A percentile compares a stretch with the other conserved stretches of the same genome.
phyloP scores from a whole-genome alignment of 805 yeast species.

The Hyphopichia homilentoma region DNA sequence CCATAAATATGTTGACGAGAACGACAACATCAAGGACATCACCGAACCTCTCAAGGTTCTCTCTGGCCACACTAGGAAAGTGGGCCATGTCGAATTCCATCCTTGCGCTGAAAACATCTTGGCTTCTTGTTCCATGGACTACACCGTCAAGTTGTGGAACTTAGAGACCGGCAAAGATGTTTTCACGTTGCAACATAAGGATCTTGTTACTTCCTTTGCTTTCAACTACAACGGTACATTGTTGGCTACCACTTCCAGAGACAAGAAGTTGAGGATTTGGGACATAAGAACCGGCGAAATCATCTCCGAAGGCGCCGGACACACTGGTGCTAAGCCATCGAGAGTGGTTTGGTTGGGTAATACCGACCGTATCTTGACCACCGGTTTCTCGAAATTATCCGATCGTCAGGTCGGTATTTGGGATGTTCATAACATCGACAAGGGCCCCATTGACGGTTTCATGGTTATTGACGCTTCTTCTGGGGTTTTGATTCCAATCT shows the following conservation, averaged over 20 bases:
- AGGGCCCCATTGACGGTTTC: constrained; percentile 90
- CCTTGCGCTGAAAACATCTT: constrained; percentile 85
- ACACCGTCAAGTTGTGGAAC: constrained; percentile 90
- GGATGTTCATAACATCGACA: constrained; percentile 70
- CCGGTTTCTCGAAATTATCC: constrained; percentile 89
- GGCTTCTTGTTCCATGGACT: constrained; percentile 89
- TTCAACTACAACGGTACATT: constrained; percentile 88
- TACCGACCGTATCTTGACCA: constrained; percentile 78
- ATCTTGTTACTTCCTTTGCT: constrained; percentile 87
- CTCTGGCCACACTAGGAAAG: constrained; percentile 88
- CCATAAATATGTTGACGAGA: constrained; percentile 49
- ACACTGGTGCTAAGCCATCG: constrained; percentile 86
- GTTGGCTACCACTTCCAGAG: constrained; percentile 87
- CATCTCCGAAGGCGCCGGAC: constrained; percentile 83
- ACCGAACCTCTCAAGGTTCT: constrained; percentile 62
- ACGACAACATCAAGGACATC: constrained; percentile 63
- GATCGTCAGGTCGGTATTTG: constrained; percentile 96
- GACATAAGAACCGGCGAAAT: constrained; percentile 74
- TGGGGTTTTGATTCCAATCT: constrained; percentile 91
- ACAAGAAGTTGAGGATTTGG: constrained; percentile 88
- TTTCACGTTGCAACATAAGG: constrained; percentile 78
- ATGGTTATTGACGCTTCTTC: constrained; percentile 83
- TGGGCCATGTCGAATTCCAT: constrained; percentile 86
- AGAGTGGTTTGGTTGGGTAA: constrained; percentile 91
- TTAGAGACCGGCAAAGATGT: constrained; percentile 67